Percentiles rank a stretch among this genome's conserved stretches.
Evolutionary conservation across 805 yeast genomes (phyloP).

Genomic region (Yarrowia deformans): DNA sequence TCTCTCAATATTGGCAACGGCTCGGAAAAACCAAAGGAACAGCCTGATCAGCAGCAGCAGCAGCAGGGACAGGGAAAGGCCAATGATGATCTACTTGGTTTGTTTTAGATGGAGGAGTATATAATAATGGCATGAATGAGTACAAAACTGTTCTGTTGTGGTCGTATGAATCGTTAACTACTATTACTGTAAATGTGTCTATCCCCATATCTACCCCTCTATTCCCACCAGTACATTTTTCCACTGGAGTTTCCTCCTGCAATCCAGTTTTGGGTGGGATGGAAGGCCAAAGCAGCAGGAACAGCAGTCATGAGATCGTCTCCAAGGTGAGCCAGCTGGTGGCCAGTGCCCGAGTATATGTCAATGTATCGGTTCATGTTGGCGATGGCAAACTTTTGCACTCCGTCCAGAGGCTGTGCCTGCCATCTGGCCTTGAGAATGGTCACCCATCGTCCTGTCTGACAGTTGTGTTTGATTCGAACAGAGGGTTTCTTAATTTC

Average conservation of each 20-base stretch:
- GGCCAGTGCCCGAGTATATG: conserved; percentile 77
- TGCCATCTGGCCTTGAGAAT: conserved; percentile 92
- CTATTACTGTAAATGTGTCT: neutral
- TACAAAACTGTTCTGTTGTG: neutral
- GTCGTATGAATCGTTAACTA: neutral
- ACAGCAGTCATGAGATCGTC: conserved; percentile 78
- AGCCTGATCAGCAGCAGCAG: conserved; percentile 22
- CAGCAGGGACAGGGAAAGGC: conserved; percentile 37
- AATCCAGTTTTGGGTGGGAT: conserved; percentile 86
- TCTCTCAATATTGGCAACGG: conserved; percentile 37
- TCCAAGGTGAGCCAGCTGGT: conserved; percentile 76
- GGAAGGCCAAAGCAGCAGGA: conserved; percentile 87
- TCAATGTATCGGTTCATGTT: conserved; percentile 92
- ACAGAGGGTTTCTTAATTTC: conserved; percentile 63
- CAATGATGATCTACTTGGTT: conserved; percentile 48
- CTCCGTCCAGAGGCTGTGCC: conserved; percentile 67
- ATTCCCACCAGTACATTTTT: conserved; percentile 69
- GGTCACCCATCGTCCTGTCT: conserved; percentile 96
- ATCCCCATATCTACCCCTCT: neutral
- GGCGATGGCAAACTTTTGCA: conserved; percentile 86
- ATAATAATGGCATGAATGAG: conserved; percentile 31
- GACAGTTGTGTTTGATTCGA: conserved; percentile 86
- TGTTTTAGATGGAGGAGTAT: conserved; percentile 44
- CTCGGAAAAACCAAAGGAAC: conserved; percentile 21
- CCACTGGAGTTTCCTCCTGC: conserved; percentile 97